A percentile compares a stretch with the other conserved stretches of the same genome.
Evolutionary conservation across 2,329 filamentous ascomycete species (phyloP).

Genomic region (Balansia obtecta): DNA sequence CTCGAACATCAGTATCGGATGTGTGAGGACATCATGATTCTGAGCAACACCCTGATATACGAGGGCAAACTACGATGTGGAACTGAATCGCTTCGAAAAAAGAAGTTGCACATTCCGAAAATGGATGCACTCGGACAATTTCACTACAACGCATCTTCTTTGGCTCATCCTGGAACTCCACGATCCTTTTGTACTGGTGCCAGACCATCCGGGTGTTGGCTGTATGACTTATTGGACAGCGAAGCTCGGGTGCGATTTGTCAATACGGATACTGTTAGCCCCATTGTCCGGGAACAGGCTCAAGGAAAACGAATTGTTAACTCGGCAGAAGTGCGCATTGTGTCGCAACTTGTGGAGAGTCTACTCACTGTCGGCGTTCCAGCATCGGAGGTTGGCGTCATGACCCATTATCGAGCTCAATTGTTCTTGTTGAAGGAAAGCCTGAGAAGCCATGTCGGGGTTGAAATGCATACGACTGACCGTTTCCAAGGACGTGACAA

Average conservation of each 20-base stretch:
- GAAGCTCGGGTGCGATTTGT: slow-evolving; percentile 69
- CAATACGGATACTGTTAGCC: slow-evolving; percentile 69
- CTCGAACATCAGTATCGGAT: slow-evolving; percentile 96
- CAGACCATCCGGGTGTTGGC: slow-evolving; percentile 53
- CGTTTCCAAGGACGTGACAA: slow-evolving; percentile 96
- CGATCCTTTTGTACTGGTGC: slow-evolving; percentile 43
- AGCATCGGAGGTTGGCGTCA: slow-evolving; percentile 72
- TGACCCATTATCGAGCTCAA: slow-evolving; percentile 93
- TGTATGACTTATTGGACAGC: slow-evolving; percentile 58
- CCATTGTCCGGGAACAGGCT: slow-evolving; percentile 54
- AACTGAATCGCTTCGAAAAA: slow-evolving; percentile 58
- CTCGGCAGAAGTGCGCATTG: slow-evolving; percentile 64
- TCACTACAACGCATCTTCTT: slow-evolving; percentile 42
- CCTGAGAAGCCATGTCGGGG: slow-evolving; percentile 45
- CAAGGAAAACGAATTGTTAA: slow-evolving; percentile 85
- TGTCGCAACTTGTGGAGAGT: slow-evolving; percentile 67
- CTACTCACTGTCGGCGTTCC: slow-evolving; percentile 67
- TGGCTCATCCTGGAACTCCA: slow-evolving; percentile 27
- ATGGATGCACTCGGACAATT: slow-evolving; percentile 46
- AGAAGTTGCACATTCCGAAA: slow-evolving; percentile 55
- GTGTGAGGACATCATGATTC: slow-evolving; percentile 91
- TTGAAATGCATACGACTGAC: slow-evolving; percentile 96
- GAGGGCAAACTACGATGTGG: slow-evolving; percentile 83
- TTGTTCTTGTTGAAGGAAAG: slow-evolving; percentile 68
- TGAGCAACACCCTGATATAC: slow-evolving; percentile 91